phyloP scores from a whole-genome alignment of 2,329 filamentous ascomycete genomes.

The Hymenoscyphus fraxineus region DNA sequence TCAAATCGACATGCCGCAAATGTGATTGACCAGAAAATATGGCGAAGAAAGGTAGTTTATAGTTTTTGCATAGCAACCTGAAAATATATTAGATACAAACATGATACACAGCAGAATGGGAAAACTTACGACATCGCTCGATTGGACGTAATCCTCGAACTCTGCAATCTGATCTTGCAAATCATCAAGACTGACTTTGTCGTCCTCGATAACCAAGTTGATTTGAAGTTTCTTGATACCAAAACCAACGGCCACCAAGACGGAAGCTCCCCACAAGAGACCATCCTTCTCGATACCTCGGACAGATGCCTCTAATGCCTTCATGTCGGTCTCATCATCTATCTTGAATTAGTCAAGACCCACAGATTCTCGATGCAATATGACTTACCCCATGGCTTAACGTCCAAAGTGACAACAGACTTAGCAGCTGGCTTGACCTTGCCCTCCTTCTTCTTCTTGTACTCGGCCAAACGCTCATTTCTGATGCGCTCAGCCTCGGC shows the following conservation, averaged over 20 bases:
- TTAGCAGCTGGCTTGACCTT: conserved; percentile 92
- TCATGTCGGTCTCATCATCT: conserved; percentile 95
- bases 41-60: conserved; percentile 47
- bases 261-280: conserved; percentile 91
- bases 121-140: conserved; percentile 69
- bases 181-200: conserved; percentile 85
- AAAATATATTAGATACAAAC: conserved; percentile 21
- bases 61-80: conserved; percentile 83
- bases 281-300: conserved; percentile 85
- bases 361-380: background rate
- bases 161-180: conserved; percentile 82
- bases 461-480: conserved; percentile 87
- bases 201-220: conserved; percentile 95
- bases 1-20: conserved; percentile 27
- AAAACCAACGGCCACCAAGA: conserved; percentile 87
- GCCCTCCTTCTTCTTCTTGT: conserved; percentile 93
- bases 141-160: conserved; percentile 95
- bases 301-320: conserved; percentile 73
- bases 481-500: conserved; percentile 78
- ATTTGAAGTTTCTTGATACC: conserved; percentile 99
- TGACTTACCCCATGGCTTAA: conserved; percentile 96
- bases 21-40: conserved; percentile 21
- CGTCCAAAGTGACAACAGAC: conserved; percentile 90
- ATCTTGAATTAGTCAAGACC: conserved; percentile 23
- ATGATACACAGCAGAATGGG: background rate